Conservation (phyloP, 805 yeast genomes). For the Saturnispora saitoi region DNA sequence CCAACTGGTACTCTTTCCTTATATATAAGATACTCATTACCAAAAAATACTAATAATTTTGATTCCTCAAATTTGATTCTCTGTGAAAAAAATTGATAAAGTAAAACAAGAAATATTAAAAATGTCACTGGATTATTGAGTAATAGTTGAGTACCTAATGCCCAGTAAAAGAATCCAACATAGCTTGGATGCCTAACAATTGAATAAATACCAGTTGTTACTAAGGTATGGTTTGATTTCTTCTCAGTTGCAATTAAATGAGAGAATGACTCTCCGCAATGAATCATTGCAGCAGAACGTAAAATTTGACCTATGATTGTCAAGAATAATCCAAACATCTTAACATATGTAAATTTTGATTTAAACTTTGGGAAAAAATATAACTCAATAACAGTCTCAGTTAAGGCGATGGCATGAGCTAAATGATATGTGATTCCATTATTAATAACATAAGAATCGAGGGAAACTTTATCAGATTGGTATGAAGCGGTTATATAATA, state of each 20-base stretch:
- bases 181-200: constrained; percentile 81
- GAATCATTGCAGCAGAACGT: constrained; percentile 75
- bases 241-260: constrained; percentile 60
- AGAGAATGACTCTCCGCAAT: constrained; percentile 80
- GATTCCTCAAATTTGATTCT: constrained; percentile 70
- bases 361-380: constrained; percentile 34
- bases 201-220: constrained; percentile 66
- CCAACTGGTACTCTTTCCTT: constrained; percentile 40
- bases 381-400: constrained; percentile 41
- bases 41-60: constrained; percentile 60
- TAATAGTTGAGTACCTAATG: constrained; percentile 71
- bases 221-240: constrained; percentile 49
- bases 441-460: constrained; percentile 59
- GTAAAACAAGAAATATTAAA: constrained; percentile 42
- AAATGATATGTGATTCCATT: constrained; percentile 51
- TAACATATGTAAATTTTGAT: constrained; percentile 20
- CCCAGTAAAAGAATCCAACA: constrained; percentile 90
- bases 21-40: constrained; percentile 52
- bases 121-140: constrained; percentile 58
- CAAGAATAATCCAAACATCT: constrained; percentile 38
- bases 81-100: constrained; percentile 59
- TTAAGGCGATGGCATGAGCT: constrained; percentile 49
- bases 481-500: constrained; percentile 70
- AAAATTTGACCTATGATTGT: constrained; percentile 54
- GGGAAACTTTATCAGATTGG: constrained; percentile 57